These are phyloP conservation scores for Styphnolobium japonicum DNA, from an alignment of 306 rosid species.

Conservation along the genomic window DNA sequence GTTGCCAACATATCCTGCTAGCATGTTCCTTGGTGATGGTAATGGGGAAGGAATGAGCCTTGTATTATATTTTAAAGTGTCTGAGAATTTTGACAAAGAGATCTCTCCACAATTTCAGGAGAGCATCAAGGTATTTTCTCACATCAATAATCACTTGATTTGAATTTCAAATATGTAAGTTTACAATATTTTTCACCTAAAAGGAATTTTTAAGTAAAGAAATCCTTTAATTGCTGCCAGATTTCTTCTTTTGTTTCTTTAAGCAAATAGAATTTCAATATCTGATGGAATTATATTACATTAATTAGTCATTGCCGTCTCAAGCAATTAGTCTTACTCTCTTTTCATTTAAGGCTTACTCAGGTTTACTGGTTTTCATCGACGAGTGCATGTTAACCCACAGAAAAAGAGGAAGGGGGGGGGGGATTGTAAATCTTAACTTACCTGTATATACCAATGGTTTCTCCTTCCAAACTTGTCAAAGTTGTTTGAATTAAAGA, in stretches of 20 bases:
- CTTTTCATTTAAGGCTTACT: too few relatives aligned
- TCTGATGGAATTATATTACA: not conserved
- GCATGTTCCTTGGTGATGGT: slow-evolving; percentile 52
- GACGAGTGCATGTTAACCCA: too few relatives aligned
- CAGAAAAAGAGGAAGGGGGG: too few relatives aligned
- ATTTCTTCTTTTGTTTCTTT: not conserved
- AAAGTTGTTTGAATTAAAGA: too few relatives aligned
- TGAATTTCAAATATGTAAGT: not conserved
- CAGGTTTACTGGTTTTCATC: not conserved
- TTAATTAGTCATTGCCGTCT: not conserved
- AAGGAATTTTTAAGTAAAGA: not conserved
- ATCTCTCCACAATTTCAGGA: slow-evolving; percentile 53
- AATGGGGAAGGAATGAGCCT: slow-evolving; percentile 84
- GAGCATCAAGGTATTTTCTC: slow-evolving; percentile 51
- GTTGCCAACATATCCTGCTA: slow-evolving; percentile 69
- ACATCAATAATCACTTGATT: not conserved
- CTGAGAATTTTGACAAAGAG: slow-evolving; percentile 55
- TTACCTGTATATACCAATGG: not conserved
- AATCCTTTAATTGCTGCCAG: not conserved
- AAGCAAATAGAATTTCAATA: not conserved
- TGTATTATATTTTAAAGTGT: slow-evolving; percentile 61
- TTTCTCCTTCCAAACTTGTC: not conserved
- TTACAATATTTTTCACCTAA: not conserved
- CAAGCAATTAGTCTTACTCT: not conserved
- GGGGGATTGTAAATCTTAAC: not conserved